Percentiles rank a stretch among this genome's conserved stretches.
Conservation (phyloP, 352 stramenopile genomes). For the Aphanomyces cochlioides region DNA sequence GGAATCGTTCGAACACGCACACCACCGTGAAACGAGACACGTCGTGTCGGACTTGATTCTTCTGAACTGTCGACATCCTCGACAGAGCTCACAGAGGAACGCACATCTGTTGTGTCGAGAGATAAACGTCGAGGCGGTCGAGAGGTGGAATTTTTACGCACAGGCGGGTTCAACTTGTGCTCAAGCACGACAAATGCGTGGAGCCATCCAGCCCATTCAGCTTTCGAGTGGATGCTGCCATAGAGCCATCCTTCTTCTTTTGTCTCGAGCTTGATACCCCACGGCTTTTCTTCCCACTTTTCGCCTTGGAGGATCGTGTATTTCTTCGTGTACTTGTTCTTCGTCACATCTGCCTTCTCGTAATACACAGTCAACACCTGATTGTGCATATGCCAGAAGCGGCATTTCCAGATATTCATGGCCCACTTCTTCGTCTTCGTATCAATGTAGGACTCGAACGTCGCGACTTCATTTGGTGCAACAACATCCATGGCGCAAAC, state of each 20-base stretch:
- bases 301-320: slow-evolving; percentile 27
- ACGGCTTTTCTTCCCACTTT: slow-evolving; percentile 21
- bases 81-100: not conserved
- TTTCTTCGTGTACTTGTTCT: slow-evolving; percentile 6
- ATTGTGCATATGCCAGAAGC: slow-evolving; percentile 24
- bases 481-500: not conserved
- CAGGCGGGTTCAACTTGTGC: slow-evolving; percentile 4
- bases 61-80: not conserved
- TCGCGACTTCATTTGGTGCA: not conserved
- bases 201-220: slow-evolving; percentile 26
- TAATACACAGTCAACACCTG: slow-evolving; percentile 5
- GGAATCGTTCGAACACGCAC: slow-evolving; percentile 25
- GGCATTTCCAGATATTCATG: slow-evolving; percentile 23
- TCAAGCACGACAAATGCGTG: slow-evolving; percentile 23
- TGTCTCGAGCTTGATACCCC: slow-evolving; percentile 25
- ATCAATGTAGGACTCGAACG: slow-evolving; percentile 24
- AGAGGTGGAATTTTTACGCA: not conserved
- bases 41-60: slow-evolving; percentile 10
- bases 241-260: slow-evolving; percentile 25
- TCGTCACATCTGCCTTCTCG: slow-evolving; percentile 2
- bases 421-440: slow-evolving; percentile 23
- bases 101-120: not conserved
- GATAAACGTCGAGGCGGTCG: not conserved
- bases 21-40: slow-evolving; percentile 16
- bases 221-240: slow-evolving; percentile 19